Base-by-base conservation (phyloP, 75 land plant genomes). In the Adiantum capillusveneris region DNA sequence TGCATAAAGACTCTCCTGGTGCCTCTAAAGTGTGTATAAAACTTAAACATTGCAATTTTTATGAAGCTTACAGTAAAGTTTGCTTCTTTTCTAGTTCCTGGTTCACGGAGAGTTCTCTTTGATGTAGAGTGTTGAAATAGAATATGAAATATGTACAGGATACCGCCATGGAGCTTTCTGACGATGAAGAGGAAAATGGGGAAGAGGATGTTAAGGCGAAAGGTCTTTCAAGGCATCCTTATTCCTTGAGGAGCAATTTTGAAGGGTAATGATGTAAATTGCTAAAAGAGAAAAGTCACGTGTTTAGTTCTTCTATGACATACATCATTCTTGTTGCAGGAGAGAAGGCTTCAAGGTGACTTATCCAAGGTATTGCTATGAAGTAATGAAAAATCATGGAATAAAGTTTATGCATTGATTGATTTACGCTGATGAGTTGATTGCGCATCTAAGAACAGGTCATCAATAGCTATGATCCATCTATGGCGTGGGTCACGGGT, bases 151-250 rank as follows among this genome's bases (percentile, higher is more conserved):
- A 6, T 34, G 14, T 46, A 41, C 70, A 69, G 71, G 65, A 62
- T 44, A 61, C 65, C 52, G 71, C 65, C 26, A 62, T 69, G 71
- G 71, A 69, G 64, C 63, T 69, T 29, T 61, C 71, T 21, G 62
- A 63, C 41, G 71, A 69, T 56, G 71, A 64, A 24, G 66, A 69
- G 57, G 43, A 60, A 55, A 43, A 41, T 19, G 49, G 14, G 27
- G 26, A 1, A 61, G 50, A 20, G 16, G 44, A 16, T 46, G 2
- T 34, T 34, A 34, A 34, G 37, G 9, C n/a, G 14, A 20, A 26
- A 53, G 29, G 18, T 3, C n/a, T 19, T 53, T 26, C 13, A 24
- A n/a, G n/a, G n/a, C 28, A 22, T 53, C 9, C 14, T 13, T 53
- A 53, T 53, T 2, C 21, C 28, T 26, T 53, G 5, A 2, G 55